Base-by-base conservation (phyloP, 2,329 filamentous ascomycete genomes). In the Alternaria triticina region DNA sequence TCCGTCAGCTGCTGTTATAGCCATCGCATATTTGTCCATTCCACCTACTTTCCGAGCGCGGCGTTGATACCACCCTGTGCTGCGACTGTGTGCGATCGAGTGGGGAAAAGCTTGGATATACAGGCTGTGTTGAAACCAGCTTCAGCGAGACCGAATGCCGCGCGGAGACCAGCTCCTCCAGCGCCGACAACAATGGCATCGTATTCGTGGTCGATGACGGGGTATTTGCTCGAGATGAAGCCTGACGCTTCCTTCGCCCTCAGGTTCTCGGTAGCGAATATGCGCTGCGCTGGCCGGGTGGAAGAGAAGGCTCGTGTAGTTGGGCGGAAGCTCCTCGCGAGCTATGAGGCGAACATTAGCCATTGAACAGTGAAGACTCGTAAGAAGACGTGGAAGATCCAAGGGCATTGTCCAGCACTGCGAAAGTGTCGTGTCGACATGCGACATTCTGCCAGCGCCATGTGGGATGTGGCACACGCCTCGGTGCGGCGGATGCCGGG, bases 131-230 rank as follows among this genome's bases (percentile, higher is more conserved):
- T 94, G 86, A 95, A 94, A 64, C 92, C 92, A 70, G 92, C 91
- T 86, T 96, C 92, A 70, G 92, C 92, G 64, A 96, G 88, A 83
- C 92, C 92, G 77, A 95, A 94, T 56, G 92, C 92, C 54, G 92
- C 91, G 81, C 92, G 90, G 71, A 96, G 86, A 81, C 92, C 92
- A 65, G 92, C 86, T 74, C 92, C 92, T 79, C 92, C 92, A 66
- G 92, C 92, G 74, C 92, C 92, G 70, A 96, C 93, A 65, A 99
- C 96, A 74, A 99, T 87, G 67, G 95, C 95, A 91, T 98, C 96
- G 84, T 97, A 98, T 84, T 98, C 94, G 84, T 99, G 96, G 82
- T 98, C 96, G 89, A 99, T 94, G 75, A 99, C 92, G 54, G 94
- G 92, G 82, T 99, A 98, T 83, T 97, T 96, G 82, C 87, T 90